phyloP scores from a whole-genome alignment of 2,329 filamentous ascomycete genomes.

The Verticillium tricorpus region DNA sequence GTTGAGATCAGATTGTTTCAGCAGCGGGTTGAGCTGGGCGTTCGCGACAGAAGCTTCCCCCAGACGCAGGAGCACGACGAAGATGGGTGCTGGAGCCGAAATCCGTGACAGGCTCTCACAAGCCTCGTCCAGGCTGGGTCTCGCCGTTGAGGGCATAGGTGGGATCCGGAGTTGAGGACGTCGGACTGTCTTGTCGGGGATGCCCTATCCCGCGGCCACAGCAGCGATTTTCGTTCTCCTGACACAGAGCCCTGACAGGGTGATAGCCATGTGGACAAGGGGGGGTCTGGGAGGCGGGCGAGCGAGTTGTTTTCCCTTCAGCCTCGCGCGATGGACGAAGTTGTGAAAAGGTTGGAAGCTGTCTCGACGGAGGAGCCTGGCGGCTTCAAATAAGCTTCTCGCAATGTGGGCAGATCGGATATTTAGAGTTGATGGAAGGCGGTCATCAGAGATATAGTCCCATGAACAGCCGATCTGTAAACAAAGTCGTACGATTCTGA shows the following conservation, averaged over 20 bases:
- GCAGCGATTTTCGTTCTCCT: not conserved
- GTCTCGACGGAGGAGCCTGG: conserved; percentile 5
- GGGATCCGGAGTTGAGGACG: not conserved
- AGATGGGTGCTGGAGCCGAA: not conserved
- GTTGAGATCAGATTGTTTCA: not conserved
- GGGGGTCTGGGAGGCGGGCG: not conserved
- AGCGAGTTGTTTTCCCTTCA: not conserved
- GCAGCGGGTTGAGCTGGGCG: not conserved
- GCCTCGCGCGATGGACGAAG: conserved; percentile 7
- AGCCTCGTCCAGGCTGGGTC: not conserved
- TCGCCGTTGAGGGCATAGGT: too few species aligned
- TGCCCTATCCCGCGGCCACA: not conserved
- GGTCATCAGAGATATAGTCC: not conserved
- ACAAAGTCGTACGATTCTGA: conserved; percentile 14
- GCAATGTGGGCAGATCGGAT: not conserved
- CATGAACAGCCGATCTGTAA: conserved; percentile 14
- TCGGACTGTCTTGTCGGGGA: not conserved
- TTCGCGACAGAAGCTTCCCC: not conserved
- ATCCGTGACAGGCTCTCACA: not conserved
- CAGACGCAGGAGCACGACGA: not conserved
- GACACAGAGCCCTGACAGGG: not conserved
- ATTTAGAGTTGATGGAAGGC: conserved; percentile 5
- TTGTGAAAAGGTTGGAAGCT: conserved; percentile 8
- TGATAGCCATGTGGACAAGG: not conserved
- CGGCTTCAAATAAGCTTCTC: conserved; percentile 5